Base-by-base conservation (phyloP, 2,329 filamentous ascomycete species). In the Microdochium bolleyi region DNA sequence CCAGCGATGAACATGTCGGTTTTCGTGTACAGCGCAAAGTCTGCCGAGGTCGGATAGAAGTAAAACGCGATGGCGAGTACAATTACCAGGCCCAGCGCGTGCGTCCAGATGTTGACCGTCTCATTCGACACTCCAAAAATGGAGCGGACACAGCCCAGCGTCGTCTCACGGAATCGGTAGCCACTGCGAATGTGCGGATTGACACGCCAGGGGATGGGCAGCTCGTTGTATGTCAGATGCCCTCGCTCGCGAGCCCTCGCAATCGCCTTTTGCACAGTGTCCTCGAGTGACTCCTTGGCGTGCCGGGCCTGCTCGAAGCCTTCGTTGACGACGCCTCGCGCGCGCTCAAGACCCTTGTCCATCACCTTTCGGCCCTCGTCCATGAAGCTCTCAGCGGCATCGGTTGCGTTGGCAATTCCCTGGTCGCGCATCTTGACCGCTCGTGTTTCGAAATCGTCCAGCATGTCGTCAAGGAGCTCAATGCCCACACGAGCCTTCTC, bases 51-150 rank as follows among this genome's bases (percentile, higher is more conserved):
- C 0, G 94, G 94, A 69, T 99, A 99, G 69, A 96, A 95, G 74
- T 96, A 96, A 61, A 99, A 92, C 53, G 94, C 94, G 46, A 97
- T 80, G 13, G 90, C 77, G 37, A 97, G 79, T 49, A 99, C 88
- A 56, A 96, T 77, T 30, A 97, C 65, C n/a, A 97, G 79, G 19
- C 94, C 94, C 27, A 99, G 79, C 13, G 87, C 83, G 67, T 99
- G 94, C 2, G 92, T 92, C 94, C 94, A 99, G 64, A 99, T 99
- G 71, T 99, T 99, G 74, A 97, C 86, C 41, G 87, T 82, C 72
- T 99, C 94, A 70, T 99, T 99, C 58, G 89, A 95, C 54, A 94
- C 74, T 57, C 83, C 80, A 64, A 96, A 92, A 56, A 89, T 83
- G 22, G 91, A 96, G 51, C 82, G 81, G 51, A 97, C 76, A 67